These are phyloP conservation scores for Mycocentrospora acerina DNA, from an alignment of 2,329 filamentous ascomycete species.

Conservation along the genomic window DNA sequence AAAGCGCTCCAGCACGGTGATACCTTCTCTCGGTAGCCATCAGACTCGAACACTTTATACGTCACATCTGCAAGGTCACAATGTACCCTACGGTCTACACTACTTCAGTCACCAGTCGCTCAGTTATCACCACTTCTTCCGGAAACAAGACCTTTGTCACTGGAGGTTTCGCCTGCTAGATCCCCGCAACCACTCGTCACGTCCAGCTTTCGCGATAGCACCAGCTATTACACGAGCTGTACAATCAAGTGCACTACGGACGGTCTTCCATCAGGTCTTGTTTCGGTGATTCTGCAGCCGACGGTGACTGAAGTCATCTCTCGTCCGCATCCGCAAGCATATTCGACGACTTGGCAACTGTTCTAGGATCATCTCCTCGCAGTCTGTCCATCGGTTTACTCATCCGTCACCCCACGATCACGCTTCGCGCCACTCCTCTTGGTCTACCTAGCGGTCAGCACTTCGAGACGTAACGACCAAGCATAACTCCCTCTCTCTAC, in stretches of 20 bases:
- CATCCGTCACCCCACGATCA: slow-evolving; percentile 44
- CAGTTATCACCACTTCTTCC: slow-evolving; percentile 40
- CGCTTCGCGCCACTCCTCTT: slow-evolving; percentile 34
- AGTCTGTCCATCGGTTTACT: slow-evolving; percentile 45
- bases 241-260: slow-evolving; percentile 40
- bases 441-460: slow-evolving; percentile 40
- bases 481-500: slow-evolving; percentile 29
- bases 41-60: slow-evolving; percentile 29
- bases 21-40: slow-evolving; percentile 24
- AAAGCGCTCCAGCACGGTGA: slow-evolving; percentile 34
- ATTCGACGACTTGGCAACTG: slow-evolving; percentile 37
- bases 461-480: slow-evolving; percentile 39
- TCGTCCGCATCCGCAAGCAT: slow-evolving; percentile 34
- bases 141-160: slow-evolving; percentile 44
- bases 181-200: slow-evolving; percentile 36
- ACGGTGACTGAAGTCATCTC: slow-evolving; percentile 46
- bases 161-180: slow-evolving; percentile 43
- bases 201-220: slow-evolving; percentile 38
- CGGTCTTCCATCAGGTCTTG: slow-evolving; percentile 41
- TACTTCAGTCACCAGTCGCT: slow-evolving; percentile 48
- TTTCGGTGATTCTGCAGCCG: slow-evolving; percentile 47
- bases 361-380: slow-evolving; percentile 33
- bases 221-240: slow-evolving; percentile 37
- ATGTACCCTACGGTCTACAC: slow-evolving; percentile 38
- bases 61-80: slow-evolving; percentile 31